Evolutionary conservation across 2,329 filamentous ascomycete genomes (phyloP), one percentile per base, ranked within the genome.

Genomic region (Elsinoe fawcettii): DNA sequence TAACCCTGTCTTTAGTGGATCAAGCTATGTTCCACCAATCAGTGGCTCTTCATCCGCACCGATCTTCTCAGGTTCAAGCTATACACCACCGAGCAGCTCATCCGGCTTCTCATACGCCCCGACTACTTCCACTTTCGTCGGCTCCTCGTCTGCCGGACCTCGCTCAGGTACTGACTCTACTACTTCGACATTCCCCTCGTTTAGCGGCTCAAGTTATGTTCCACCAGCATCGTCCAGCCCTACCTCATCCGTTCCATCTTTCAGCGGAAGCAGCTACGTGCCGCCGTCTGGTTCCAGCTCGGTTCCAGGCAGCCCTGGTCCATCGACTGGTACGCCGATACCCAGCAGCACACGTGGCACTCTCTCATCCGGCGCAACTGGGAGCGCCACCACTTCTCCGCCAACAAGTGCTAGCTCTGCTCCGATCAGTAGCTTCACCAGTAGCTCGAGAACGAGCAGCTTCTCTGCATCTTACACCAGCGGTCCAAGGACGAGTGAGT

Each of bases 191-290:
- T 4, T 39, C 8, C 49, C 49, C 2, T 18, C 30, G 3, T 53
- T 39, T 32, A 53, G 49, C 20, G 49, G 49, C n/a, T 37, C 49
- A 37, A 53, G 49, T 32, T 53, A 53, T 27, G 49, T 53, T 11
- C 25, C 32, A 3, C 49, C 49, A 2, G 20, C 49, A 3, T 23
- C 49, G 2, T 53, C 49, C 9, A 16, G 25, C 32, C 25, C 47
- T 2, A 18, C 3, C 30, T 51, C 30, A 2, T 34, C 34, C n/a
- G 5, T 20, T 2, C 46, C 49, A 11, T 18, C 16, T 7, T 53
- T 53, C 32, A 37, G 16, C 32, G 32, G 49, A 14, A 37, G 25
- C 14, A 53, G 49, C 32, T 53, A 53, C 49, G 49, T 53, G 7
- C 49, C 49, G 5, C 49, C 49, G 5, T 18, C 44, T 32, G 23